A percentile compares a stretch with the other conserved stretches of the same genome.
phyloP scores from a whole-genome alignment of 495 filamentous ascomycete species.

The Durotheca rogersii region DNA sequence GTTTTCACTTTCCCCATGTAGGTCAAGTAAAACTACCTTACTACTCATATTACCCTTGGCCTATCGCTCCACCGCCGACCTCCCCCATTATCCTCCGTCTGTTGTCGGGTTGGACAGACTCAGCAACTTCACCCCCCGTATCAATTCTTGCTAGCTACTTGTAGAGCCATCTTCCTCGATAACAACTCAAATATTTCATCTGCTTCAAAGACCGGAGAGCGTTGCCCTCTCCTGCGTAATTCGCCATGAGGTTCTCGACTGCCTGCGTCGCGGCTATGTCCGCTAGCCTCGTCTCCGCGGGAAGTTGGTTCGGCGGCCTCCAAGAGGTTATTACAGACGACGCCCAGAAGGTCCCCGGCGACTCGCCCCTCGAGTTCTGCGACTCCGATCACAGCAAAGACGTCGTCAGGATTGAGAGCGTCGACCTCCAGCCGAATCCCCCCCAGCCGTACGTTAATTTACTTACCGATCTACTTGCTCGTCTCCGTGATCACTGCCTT shows the following conservation, averaged over 20 bases:
- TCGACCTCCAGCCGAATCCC: slow-evolving; percentile 83
- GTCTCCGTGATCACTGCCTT: no score
- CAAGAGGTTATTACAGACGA: slow-evolving; percentile 39
- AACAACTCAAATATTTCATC: slow-evolving; percentile 2
- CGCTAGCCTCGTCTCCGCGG: slow-evolving; percentile 39
- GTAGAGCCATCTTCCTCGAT: no score
- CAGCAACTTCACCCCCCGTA: slow-evolving; percentile 2
- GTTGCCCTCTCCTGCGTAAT: slow-evolving; percentile 8
- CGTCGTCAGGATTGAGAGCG: slow-evolving; percentile 71
- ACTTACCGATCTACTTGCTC: no score
- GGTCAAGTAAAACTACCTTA: no score
- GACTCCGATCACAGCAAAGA: slow-evolving; percentile 57
- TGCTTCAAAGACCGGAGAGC: not conserved
- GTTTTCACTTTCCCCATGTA: no score
- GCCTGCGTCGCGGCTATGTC: slow-evolving; percentile 42
- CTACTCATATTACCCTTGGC: no score
- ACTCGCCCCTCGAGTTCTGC: slow-evolving; percentile 79
- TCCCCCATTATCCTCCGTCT: slow-evolving; percentile 19
- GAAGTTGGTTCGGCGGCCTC: slow-evolving; percentile 41
- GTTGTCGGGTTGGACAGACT: slow-evolving; percentile 21
- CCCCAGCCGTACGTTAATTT: slow-evolving; percentile 70
- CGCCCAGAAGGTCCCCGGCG: slow-evolving; percentile 61
- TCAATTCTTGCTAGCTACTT: no score
- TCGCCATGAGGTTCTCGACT: slow-evolving; percentile 47
- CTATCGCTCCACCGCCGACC: slow-evolving; percentile 14